Evolutionary conservation across 768 basidiomycete species (phyloP).

Genomic region (Solioccasus polychromus): DNA sequence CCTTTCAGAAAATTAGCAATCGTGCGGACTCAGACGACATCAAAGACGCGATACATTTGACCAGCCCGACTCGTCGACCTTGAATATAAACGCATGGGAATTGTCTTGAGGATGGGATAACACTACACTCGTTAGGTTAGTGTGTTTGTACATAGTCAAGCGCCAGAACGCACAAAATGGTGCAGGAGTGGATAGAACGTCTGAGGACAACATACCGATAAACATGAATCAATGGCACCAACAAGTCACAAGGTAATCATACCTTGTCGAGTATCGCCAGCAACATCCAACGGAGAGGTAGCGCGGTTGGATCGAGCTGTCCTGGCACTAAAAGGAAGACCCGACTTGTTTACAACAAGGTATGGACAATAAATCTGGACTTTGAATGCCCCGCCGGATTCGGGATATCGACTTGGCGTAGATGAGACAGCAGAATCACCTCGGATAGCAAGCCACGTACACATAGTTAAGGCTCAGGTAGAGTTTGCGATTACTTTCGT

Average conservation of each 20-base stretch:
- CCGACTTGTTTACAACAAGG: constrained; percentile 90
- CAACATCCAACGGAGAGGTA: constrained; percentile 69
- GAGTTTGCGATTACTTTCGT: constrained; percentile 71
- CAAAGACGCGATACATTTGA: constrained; percentile 58
- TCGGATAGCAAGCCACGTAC: constrained; percentile 45
- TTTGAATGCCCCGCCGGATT: constrained; percentile 94
- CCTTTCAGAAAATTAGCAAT: constrained; percentile 37
- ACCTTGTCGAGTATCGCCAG: constrained; percentile 77
- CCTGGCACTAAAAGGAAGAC: constrained; percentile 72
- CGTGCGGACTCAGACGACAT: not conserved
- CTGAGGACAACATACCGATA: constrained; percentile 35
- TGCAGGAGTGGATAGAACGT: constrained; percentile 47
- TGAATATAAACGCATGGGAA: constrained; percentile 82
- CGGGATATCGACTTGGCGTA: constrained; percentile 60
- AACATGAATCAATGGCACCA: constrained; percentile 15
- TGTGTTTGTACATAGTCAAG: constrained; percentile 2
- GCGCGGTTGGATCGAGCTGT: constrained; percentile 61
- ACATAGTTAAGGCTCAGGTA: constrained; percentile 85
- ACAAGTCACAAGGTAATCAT: constrained; percentile 7
- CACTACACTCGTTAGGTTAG: constrained; percentile 48
- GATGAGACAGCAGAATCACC: constrained; percentile 5
- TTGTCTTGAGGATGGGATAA: constrained; percentile 79
- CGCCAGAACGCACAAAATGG: constrained; percentile 72
- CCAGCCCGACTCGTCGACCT: constrained; percentile 81
- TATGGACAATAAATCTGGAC: constrained; percentile 94